Conservation (phyloP, 2,329 filamentous ascomycete genomes). For the Aspergillus ustus region DNA sequence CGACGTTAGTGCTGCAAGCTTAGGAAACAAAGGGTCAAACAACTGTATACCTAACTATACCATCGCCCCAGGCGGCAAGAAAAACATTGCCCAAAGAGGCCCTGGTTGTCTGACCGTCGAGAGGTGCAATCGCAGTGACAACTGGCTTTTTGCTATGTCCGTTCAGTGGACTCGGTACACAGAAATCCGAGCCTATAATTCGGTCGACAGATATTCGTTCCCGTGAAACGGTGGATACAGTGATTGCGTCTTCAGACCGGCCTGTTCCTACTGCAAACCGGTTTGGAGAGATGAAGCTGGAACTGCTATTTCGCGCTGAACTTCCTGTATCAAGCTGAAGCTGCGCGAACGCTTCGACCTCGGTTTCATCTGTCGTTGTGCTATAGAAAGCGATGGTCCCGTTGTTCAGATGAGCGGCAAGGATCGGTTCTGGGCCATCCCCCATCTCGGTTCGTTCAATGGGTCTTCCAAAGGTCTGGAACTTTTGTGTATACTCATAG, state of each 20-base stretch:
- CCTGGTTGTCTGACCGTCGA: constrained; percentile 31
- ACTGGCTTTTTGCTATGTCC: constrained; percentile 29
- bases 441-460: constrained; percentile 57
- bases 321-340: constrained; percentile 27
- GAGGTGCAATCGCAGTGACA: constrained; percentile 43
- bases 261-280: constrained; percentile 57
- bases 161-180: constrained; percentile 30
- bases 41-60: constrained; percentile 48
- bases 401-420: constrained; percentile 59
- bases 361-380: constrained; percentile 36
- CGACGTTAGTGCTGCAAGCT: not conserved
- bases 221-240: constrained; percentile 56
- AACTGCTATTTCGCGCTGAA: constrained; percentile 51
- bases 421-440: constrained; percentile 43
- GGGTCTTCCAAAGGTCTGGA: constrained; percentile 48
- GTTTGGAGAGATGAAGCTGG: constrained; percentile 56
- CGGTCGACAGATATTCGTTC: constrained; percentile 46
- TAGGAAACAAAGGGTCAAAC: not conserved
- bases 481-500: constrained; percentile 44
- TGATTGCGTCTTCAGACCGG: constrained; percentile 50
- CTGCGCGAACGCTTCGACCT: constrained; percentile 43
- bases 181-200: constrained; percentile 44
- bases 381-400: constrained; percentile 54
- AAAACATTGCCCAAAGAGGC: constrained; percentile 55
- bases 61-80: constrained; percentile 64